Conservation (phyloP, 2,329 filamentous ascomycete genomes). For the Cordyceps fumosorosea region DNA sequence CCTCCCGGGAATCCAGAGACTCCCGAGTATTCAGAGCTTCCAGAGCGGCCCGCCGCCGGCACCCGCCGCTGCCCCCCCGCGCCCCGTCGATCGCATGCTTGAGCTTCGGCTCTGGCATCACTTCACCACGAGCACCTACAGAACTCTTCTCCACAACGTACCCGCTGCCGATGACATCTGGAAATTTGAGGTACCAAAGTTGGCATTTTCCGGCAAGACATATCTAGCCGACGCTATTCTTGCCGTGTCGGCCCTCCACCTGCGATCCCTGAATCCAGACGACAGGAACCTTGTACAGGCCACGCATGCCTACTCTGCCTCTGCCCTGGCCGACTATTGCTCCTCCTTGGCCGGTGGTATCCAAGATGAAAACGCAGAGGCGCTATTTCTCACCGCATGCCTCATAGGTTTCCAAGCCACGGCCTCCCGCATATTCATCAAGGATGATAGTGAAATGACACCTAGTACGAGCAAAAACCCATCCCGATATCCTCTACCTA, state of each 20-base stretch:
- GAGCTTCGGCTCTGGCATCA: conserved; percentile 60
- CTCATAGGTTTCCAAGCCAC: conserved; percentile 63
- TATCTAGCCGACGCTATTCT: conserved; percentile 59
- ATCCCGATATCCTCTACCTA: conserved; percentile 49
- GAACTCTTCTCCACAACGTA: conserved; percentile 50
- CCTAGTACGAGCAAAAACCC: conserved; percentile 28
- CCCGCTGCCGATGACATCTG: conserved; percentile 50
- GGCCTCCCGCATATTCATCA: conserved; percentile 54
- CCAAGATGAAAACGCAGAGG: conserved; percentile 52
- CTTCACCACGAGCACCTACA: conserved; percentile 53
- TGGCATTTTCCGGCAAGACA: conserved; percentile 52
- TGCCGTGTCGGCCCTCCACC: conserved; percentile 56
- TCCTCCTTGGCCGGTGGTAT: conserved; percentile 50
- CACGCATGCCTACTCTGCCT: conserved; percentile 59
- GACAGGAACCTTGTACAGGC: conserved; percentile 55
- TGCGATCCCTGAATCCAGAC: conserved; percentile 49
- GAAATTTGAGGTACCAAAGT: conserved; percentile 51
- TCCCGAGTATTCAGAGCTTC: conserved; percentile 1
- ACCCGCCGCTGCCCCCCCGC: conserved; percentile 16
- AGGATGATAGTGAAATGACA: conserved; percentile 41
- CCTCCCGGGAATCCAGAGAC: too few relatives aligned
- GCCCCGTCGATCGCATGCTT: conserved; percentile 33
- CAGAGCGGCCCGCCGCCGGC: conserved; percentile 10
- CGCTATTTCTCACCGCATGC: conserved; percentile 55
- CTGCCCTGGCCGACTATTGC: conserved; percentile 55